A percentile compares a stretch with the other conserved stretches of the same genome.
Evolutionary conservation across 139 green algal genomes (phyloP).

Genomic region (Nannochloris sp.): DNA sequence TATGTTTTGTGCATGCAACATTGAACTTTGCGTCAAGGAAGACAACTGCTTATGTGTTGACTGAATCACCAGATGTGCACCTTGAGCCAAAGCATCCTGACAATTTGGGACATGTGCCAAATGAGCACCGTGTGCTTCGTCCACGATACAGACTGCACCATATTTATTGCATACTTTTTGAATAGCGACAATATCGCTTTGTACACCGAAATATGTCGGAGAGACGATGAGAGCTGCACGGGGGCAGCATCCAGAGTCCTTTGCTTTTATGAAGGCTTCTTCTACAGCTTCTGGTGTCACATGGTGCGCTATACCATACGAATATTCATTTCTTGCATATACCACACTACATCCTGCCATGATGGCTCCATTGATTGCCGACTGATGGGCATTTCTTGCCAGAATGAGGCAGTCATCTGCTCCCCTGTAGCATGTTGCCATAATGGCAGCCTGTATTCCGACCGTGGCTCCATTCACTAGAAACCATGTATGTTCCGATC

Average conservation of each 20-base stretch:
- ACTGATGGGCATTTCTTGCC: slow-evolving; percentile 76
- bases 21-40: slow-evolving; percentile 80
- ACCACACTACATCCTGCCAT: slow-evolving; percentile 41
- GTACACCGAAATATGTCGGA: slow-evolving; percentile 79
- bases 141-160: slow-evolving; percentile 68
- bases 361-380: slow-evolving; percentile 60
- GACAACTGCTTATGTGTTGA: slow-evolving; percentile 89
- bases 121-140: slow-evolving; percentile 87
- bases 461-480: slow-evolving; percentile 84
- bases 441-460: slow-evolving; percentile 63
- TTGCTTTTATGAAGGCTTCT: slow-evolving; percentile 26
- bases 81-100: slow-evolving; percentile 39
- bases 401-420: slow-evolving; percentile 49
- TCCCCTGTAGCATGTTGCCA: slow-evolving; percentile 43
- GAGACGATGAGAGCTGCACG: slow-evolving; percentile 69
- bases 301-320: slow-evolving; percentile 50
- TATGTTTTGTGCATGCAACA: slow-evolving; percentile 63
- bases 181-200: slow-evolving; percentile 40
- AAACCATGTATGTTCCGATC: slow-evolving; percentile 68
- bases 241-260: not conserved
- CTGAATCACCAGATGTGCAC: slow-evolving; percentile 81
- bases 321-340: slow-evolving; percentile 31
- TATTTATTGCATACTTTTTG: slow-evolving; percentile 46
- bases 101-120: slow-evolving; percentile 48
- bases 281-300: slow-evolving; percentile 39